Evolutionary conservation across 2,329 filamentous ascomycete genomes (phyloP).

Genomic region (Pseudogymnoascus sp.): DNA sequence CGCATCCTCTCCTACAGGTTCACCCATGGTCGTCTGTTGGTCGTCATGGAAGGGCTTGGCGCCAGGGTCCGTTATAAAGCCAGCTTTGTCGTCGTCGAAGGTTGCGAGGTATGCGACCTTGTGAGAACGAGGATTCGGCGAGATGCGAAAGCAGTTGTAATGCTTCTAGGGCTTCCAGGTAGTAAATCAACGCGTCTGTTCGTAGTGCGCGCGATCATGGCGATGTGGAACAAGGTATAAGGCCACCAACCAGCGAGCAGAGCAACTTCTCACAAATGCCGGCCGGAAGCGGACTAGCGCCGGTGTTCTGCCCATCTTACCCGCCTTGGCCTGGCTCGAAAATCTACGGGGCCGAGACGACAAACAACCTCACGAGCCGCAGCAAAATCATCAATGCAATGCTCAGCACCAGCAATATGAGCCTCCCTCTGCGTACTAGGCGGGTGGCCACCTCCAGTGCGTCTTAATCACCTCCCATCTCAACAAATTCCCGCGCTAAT

Average conservation of each 20-base stretch:
- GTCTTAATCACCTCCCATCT: conserved; percentile 19
- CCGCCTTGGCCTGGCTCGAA: conserved; percentile 1
- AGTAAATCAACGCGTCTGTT: conserved; percentile 4
- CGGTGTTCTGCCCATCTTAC: not conserved
- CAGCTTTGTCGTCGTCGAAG: conserved; percentile 1
- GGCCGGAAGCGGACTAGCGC: conserved; percentile 1
- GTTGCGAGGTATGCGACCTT: not conserved
- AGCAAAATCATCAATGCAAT: conserved; percentile 2
- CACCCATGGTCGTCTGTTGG: conserved; percentile 20
- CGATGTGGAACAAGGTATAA: conserved; percentile 5
- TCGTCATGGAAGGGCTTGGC: conserved; percentile 8
- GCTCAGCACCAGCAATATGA: conserved; percentile 41
- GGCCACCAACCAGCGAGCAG: not conserved
- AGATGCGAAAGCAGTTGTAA: not conserved
- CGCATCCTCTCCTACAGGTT: conserved; percentile 63
- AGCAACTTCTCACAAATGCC: not conserved
- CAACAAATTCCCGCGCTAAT: conserved; percentile 20
- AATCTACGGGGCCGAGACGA: conserved; percentile 1
- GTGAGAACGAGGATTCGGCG: not conserved
- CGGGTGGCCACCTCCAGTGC: conserved; percentile 53
- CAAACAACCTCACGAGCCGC: conserved; percentile 2
- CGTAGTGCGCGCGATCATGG: conserved; percentile 1
- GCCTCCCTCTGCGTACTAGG: conserved; percentile 53
- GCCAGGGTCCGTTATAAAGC: conserved; percentile 4
- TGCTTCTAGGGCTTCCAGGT: conserved; percentile 1